phyloP scores from a whole-genome alignment of 768 basidiomycete species.

The Filobasidium floriforme region DNA sequence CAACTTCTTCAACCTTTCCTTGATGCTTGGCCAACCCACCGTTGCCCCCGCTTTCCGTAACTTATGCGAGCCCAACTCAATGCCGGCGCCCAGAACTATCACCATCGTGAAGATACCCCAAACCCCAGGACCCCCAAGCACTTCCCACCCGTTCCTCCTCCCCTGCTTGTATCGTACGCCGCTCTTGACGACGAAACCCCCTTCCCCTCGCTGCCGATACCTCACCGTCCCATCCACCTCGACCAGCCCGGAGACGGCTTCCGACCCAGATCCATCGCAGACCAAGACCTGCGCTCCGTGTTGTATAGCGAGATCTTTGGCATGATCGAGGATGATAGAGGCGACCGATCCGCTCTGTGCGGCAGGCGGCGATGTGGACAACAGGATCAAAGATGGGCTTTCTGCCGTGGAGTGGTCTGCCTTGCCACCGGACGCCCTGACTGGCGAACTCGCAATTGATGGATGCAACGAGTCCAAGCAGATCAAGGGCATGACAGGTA shows the following conservation, averaged over 20 bases:
- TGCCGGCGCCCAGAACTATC: neutral
- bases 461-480: conserved; percentile 2
- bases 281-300: conserved; percentile 4
- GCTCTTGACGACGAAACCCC: conserved; percentile 1
- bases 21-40: too few relatives aligned
- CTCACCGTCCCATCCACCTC: conserved; percentile 2
- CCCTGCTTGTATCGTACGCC: neutral
- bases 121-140: neutral
- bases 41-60: too few relatives aligned
- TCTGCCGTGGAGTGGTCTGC: neutral
- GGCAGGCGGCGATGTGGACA: neutral
- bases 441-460: neutral
- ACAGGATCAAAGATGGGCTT: neutral
- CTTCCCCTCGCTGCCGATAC: conserved; percentile 3
- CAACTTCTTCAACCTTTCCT: too few relatives aligned
- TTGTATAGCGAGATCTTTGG: neutral
- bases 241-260: neutral
- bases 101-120: neutral
- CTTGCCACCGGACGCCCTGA: neutral
- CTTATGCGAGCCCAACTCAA: neutral
- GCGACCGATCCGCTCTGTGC: neutral
- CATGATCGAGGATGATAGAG: neutral
- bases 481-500: neutral
- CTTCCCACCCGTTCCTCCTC: neutral
- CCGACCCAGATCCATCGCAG: conserved; percentile 2